Conservation (phyloP, 1,284 basidiomycete genomes). For the Exobasidium rhododendri region DNA sequence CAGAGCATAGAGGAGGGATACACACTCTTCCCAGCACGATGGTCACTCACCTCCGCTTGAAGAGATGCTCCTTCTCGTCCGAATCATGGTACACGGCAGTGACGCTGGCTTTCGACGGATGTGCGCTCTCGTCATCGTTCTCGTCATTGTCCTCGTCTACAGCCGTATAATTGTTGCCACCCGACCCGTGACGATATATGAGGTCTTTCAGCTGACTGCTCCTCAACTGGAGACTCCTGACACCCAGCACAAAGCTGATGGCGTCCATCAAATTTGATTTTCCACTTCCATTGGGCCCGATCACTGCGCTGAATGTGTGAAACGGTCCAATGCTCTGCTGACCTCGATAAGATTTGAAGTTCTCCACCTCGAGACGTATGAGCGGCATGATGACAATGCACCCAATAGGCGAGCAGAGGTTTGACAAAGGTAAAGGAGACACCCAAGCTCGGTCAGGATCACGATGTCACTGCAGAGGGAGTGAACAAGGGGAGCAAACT, state of each 20-base stretch:
- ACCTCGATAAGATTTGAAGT: constrained; percentile 66
- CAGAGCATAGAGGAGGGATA: no score
- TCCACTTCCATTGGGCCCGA: constrained; percentile 94
- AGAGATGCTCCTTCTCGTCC: constrained; percentile 76
- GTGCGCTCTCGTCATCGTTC: constrained; percentile 67
- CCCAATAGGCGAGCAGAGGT: no score
- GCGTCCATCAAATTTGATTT: constrained; percentile 99
- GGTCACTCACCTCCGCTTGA: constrained; percentile 77
- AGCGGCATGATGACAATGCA: constrained; percentile 47
- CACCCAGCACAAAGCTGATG: constrained; percentile 96
- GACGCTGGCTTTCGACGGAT: constrained; percentile 77
- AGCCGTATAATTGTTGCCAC: constrained; percentile 56
- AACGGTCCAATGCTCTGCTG: constrained; percentile 87
- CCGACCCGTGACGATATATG: constrained; percentile 79
- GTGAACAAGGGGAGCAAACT: no score
- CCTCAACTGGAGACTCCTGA: constrained; percentile 86
- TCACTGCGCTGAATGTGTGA: constrained; percentile 87
- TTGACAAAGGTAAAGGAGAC: no score
- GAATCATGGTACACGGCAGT: constrained; percentile 81
- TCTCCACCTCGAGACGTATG: constrained; percentile 49
- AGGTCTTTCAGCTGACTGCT: constrained; percentile 91
- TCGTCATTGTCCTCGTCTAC: constrained; percentile 57
- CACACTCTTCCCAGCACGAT: no score
- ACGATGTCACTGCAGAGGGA: no score
- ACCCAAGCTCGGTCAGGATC: no score